These are phyloP conservation scores for Pseudonitzschia delicatissima DNA, from an alignment of 108 stramenopile species.

Conservation along the genomic window DNA sequence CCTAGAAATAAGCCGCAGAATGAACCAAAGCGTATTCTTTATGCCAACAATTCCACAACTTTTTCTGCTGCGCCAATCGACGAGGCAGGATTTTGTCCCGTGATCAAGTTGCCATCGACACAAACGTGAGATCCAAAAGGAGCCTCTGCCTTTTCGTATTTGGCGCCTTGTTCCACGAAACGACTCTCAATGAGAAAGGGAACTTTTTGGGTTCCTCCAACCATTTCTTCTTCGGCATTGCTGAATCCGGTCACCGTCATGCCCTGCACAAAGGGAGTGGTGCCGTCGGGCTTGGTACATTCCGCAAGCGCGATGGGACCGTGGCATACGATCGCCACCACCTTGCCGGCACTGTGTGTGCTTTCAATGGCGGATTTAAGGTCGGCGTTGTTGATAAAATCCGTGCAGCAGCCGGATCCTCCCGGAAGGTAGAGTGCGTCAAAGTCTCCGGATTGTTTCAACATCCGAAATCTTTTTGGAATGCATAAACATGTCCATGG, in stretches of 20 bases:
- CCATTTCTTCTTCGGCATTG: constrained; percentile 72
- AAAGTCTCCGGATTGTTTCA: constrained; percentile 38
- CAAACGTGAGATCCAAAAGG: constrained; percentile 68
- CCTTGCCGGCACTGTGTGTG: constrained; percentile 51
- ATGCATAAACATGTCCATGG: constrained; percentile 53
- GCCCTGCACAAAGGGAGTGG: constrained; percentile 55
- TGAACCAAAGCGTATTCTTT: no score
- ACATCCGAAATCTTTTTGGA: constrained; percentile 45
- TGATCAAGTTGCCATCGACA: constrained; percentile 75
- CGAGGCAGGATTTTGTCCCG: constrained; percentile 78
- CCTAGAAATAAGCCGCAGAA: no score
- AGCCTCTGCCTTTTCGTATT: constrained; percentile 63
- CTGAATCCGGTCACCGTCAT: constrained; percentile 72
- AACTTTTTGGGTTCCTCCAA: constrained; percentile 46
- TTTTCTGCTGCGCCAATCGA: constrained; percentile 45
- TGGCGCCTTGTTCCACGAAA: constrained; percentile 69
- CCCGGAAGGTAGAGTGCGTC: constrained; percentile 70
- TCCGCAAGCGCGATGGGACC: constrained; percentile 68
- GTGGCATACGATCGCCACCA: constrained; percentile 76
- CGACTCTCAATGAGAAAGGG: constrained; percentile 70
- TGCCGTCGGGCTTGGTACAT: constrained; percentile 57
- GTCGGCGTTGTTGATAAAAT: constrained; percentile 49
- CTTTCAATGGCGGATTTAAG: constrained; percentile 64
- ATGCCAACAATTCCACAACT: constrained; percentile 10
- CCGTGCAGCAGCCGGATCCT: constrained; percentile 72